A percentile compares a stretch with the other conserved stretches of the same genome.
Evolutionary conservation across 208 protist species (phyloP).

Genomic region (Jaenimonas drosophilae): DNA sequence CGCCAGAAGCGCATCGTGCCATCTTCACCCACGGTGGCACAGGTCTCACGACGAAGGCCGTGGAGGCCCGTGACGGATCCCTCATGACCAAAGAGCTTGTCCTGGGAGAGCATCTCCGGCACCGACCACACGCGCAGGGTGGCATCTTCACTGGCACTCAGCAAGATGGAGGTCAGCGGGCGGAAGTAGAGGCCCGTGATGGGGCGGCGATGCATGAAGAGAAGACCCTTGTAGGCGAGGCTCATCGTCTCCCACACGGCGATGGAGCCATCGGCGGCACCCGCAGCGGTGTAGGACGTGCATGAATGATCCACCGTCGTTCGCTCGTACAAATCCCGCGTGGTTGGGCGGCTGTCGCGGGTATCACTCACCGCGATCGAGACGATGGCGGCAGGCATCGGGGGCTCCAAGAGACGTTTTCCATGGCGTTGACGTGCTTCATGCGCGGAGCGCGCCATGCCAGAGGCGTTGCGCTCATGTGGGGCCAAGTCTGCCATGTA

Average conservation of each 20-base stretch:
- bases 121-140: slow-evolving; percentile 83
- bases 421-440: slow-evolving; percentile 3
- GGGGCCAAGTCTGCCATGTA: slow-evolving; percentile 36
- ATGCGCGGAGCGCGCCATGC: background rate
- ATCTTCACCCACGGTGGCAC: slow-evolving; percentile 75
- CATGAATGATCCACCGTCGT: slow-evolving; percentile 68
- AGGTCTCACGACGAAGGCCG: slow-evolving; percentile 57
- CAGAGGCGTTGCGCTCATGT: background rate
- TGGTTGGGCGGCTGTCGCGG: slow-evolving; percentile 32
- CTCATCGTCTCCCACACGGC: slow-evolving; percentile 71
- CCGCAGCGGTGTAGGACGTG: slow-evolving; percentile 75
- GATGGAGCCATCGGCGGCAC: slow-evolving; percentile 68
- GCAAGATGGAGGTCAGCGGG: slow-evolving; percentile 43
- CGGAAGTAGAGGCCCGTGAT: slow-evolving; percentile 85
- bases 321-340: slow-evolving; percentile 68
- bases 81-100: slow-evolving; percentile 84
- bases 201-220: slow-evolving; percentile 73
- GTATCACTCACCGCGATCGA: slow-evolving; percentile 80
- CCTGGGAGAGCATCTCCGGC: slow-evolving; percentile 74
- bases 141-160: slow-evolving; percentile 62
- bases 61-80: slow-evolving; percentile 46
- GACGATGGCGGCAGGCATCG: slow-evolving; percentile 42
- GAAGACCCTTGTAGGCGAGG: slow-evolving; percentile 50
- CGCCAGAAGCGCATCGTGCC: slow-evolving; percentile 87
- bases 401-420: slow-evolving; percentile 55